Conservation (phyloP, 1,139 yeast genomes). For the Nakaseomyces nivariensis region DNA sequence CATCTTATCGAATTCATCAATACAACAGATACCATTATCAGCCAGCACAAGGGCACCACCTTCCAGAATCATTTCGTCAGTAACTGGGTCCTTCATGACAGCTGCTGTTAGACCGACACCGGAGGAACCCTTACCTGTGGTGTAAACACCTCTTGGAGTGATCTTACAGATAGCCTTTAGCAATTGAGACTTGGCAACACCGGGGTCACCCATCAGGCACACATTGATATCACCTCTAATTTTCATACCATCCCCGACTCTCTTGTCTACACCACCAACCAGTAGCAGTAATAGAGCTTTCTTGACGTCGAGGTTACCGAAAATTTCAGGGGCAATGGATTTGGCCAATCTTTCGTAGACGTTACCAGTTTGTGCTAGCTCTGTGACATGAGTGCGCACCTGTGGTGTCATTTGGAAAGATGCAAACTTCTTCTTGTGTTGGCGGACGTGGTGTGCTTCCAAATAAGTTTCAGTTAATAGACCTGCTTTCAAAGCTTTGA, state of each 20-base stretch:
- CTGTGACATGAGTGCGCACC: conserved; percentile 45
- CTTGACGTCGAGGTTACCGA: conserved; percentile 87
- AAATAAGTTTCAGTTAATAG: conserved; percentile 86
- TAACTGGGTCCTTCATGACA: conserved; percentile 96
- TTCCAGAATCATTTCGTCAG: conserved; percentile 96
- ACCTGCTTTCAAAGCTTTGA: conserved; percentile 85
- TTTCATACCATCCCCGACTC: conserved; percentile 90
- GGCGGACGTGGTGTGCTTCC: conserved; percentile 77
- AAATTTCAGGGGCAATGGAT: conserved; percentile 97
- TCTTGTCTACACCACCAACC: conserved; percentile 94
- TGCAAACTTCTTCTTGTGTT: conserved; percentile 85
- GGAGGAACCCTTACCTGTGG: conserved; percentile 98
- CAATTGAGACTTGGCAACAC: conserved; percentile 97
- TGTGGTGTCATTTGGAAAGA: conserved; percentile 49
- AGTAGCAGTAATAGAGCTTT: conserved; percentile 75
- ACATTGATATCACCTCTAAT: conserved; percentile 96
- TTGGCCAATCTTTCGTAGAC: conserved; percentile 72
- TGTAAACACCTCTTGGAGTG: conserved; percentile 94
- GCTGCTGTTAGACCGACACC: conserved; percentile 99
- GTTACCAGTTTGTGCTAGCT: conserved; percentile 49
- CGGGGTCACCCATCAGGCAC: conserved; percentile 98
- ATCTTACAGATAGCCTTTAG: conserved; percentile 84
- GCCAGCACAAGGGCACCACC: conserved; percentile 98
- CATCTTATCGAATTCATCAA: conserved; percentile 99
- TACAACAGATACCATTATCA: conserved; percentile 96